These are phyloP conservation scores for Tetramitus jugosus DNA, from an alignment of 208 protist genomes.

Conservation along the genomic window DNA sequence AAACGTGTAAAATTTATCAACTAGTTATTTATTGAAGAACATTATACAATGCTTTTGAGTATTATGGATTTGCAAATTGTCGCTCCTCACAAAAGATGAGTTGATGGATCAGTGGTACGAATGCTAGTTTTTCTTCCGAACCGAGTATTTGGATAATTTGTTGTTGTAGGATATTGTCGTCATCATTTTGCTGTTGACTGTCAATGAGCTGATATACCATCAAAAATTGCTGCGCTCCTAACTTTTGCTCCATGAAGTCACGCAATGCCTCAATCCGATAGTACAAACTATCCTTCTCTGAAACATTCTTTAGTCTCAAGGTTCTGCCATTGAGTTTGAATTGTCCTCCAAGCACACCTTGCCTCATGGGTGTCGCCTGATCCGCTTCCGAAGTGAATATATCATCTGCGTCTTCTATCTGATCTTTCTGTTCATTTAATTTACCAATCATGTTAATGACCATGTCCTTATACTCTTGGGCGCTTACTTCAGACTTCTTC, in stretches of 20 bases:
- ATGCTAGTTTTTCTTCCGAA: not conserved
- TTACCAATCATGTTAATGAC: not conserved
- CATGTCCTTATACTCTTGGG: not conserved
- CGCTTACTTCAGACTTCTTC: not conserved
- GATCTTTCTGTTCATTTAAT: not conserved
- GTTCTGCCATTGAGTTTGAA: conserved; percentile 76
- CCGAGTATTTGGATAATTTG: not conserved
- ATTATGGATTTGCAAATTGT: no score
- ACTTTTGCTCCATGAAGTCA: conserved; percentile 62
- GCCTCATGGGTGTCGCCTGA: not conserved
- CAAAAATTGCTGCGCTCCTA: conserved; percentile 62
- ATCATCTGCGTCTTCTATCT: not conserved
- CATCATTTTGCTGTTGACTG: conserved; percentile 3
- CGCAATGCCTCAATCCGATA: conserved; percentile 74
- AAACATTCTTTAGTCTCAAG: conserved; percentile 63
- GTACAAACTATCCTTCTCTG: conserved; percentile 63
- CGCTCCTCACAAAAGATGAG: conserved; percentile 21
- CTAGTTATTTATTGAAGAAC: no score
- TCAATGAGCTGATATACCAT: conserved; percentile 60
- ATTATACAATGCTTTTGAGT: no score
- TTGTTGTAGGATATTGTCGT: not conserved
- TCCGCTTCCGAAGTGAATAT: not conserved
- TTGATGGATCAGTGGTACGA: conserved; percentile 3
- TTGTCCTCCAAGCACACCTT: conserved; percentile 44
- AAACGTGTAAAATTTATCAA: no score